Conservation (phyloP, 176 grass and related monocot species). For the Microstegium vimineum region DNA sequence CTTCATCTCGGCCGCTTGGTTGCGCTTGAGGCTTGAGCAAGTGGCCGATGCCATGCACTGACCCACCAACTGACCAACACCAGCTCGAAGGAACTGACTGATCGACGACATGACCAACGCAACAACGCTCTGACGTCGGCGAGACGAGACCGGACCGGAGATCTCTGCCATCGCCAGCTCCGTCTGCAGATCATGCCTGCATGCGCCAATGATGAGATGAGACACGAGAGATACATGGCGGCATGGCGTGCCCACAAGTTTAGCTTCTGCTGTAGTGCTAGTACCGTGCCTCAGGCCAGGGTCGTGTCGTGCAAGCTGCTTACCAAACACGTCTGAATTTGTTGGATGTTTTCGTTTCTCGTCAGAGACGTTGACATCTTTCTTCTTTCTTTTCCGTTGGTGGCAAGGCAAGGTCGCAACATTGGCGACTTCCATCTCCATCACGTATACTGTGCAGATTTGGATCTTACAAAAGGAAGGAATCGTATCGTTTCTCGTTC, state of each 20-base stretch:
- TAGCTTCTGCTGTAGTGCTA: neutral
- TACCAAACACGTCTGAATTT: neutral
- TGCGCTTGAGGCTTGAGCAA: no score
- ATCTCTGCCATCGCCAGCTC: neutral
- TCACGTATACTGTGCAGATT: constrained; percentile 14
- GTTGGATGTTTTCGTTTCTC: neutral
- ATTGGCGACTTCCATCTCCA: neutral
- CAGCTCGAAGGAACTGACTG: neutral
- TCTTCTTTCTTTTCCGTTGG: constrained; percentile 7
- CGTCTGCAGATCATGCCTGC: neutral
- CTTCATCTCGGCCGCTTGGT: no score
- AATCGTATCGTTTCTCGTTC: neutral
- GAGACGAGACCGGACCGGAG: neutral
- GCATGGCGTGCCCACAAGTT: neutral
- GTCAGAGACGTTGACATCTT: neutral
- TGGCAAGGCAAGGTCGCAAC: constrained; percentile 19
- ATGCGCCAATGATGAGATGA: neutral
- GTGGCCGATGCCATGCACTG: neutral
- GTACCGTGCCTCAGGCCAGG: neutral
- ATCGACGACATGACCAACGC: neutral
- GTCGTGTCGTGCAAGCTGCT: neutral
- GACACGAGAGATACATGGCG: neutral
- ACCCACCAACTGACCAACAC: no score
- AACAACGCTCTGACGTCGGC: neutral
- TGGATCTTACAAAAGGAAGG: constrained; percentile 17